phyloP scores from a whole-genome alignment of 1,284 basidiomycete genomes.

The Pisolithus thermaeus region DNA sequence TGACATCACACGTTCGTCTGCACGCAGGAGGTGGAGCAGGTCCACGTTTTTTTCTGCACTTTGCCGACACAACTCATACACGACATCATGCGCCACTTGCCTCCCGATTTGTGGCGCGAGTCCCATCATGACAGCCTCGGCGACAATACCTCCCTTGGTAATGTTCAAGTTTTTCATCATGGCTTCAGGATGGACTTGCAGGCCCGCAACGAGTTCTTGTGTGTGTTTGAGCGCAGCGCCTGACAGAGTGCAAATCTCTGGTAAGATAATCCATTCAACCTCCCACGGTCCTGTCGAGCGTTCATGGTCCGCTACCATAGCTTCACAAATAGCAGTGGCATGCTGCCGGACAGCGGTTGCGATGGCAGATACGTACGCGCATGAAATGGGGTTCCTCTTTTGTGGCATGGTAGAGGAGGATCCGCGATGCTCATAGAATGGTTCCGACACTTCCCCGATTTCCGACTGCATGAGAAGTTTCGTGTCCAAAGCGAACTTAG shows the following conservation, averaged over 20 bases:
- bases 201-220: constrained; percentile 27
- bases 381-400: constrained; percentile 39
- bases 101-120: constrained; percentile 36
- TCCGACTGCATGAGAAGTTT: constrained; percentile 44
- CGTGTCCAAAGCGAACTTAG: constrained; percentile 39
- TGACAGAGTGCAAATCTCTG: constrained; percentile 37
- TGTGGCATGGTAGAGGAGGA: constrained; percentile 44
- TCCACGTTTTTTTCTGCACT: constrained; percentile 21
- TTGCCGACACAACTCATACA: constrained; percentile 36
- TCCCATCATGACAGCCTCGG: constrained; percentile 43
- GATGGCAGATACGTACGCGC: constrained; percentile 39
- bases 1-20: constrained; percentile 22
- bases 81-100: constrained; percentile 37
- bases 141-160: constrained; percentile 35
- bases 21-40: constrained; percentile 31
- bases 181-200: constrained; percentile 33
- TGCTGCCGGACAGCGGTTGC: constrained; percentile 34
- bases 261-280: constrained; percentile 41
- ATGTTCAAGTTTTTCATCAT: constrained; percentile 36
- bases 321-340: constrained; percentile 34
- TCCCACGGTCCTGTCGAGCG: constrained; percentile 44
- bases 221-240: constrained; percentile 35
- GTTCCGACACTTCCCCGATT: constrained; percentile 37
- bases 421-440: constrained; percentile 35
- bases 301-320: constrained; percentile 43